Evolutionary conservation across 164 flowering plant genomes (phyloP).

Genomic region (Vitis labrusca): DNA sequence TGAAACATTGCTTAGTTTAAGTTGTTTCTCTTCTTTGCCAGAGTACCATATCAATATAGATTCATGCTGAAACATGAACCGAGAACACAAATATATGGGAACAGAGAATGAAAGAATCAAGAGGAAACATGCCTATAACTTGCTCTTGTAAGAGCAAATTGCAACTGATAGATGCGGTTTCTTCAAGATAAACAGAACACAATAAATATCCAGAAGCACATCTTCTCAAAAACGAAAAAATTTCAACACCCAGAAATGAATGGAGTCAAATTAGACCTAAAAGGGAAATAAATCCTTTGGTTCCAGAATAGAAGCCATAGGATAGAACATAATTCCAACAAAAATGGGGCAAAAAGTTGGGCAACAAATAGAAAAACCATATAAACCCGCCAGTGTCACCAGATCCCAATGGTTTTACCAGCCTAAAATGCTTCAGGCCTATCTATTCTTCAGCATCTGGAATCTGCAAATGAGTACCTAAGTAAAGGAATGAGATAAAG

Average conservation of each 20-base stretch:
- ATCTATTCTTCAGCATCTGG: slow-evolving; percentile 71
- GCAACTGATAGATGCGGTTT: too few relatives aligned
- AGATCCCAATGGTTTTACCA: slow-evolving; percentile 86
- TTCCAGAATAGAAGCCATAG: background rate
- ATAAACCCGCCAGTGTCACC: slow-evolving; percentile 97
- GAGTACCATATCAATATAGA: slow-evolving; percentile 77
- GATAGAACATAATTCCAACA: background rate
- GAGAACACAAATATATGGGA: background rate
- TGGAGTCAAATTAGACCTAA: background rate
- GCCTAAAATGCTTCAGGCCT: slow-evolving; percentile 84
- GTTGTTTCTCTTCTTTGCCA: slow-evolving; percentile 81
- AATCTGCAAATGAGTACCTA: slow-evolving; percentile 44
- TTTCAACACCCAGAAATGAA: too few relatives aligned
- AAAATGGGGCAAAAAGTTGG: background rate
- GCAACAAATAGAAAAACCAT: background rate
- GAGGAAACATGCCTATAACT: too few relatives aligned
- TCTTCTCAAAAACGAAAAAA: too few relatives aligned
- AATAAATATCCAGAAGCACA: too few relatives aligned
- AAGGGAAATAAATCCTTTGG: background rate
- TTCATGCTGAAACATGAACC: slow-evolving; percentile 65
- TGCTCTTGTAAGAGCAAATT: too few relatives aligned
- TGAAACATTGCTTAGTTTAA: slow-evolving; percentile 71
- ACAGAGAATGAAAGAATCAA: background rate
- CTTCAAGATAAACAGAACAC: too few relatives aligned
- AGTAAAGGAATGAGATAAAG: slow-evolving; percentile 2